Conservation (phyloP, 257 asterid genomes). For the Vinca minor region DNA sequence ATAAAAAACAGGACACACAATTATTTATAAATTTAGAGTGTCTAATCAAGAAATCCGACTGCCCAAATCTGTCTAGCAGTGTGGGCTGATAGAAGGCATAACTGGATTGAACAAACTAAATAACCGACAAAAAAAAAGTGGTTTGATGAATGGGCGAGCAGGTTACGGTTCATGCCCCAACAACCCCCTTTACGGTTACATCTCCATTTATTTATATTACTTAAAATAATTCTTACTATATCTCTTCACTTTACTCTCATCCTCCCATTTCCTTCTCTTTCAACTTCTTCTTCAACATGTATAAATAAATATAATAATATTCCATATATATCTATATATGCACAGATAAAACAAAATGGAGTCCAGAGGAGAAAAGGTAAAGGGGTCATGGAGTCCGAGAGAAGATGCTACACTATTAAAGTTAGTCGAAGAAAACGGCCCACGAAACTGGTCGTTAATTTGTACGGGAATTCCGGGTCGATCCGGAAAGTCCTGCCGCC, state of each 20-base stretch:
- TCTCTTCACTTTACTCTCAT: not conserved
- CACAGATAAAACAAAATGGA: no score
- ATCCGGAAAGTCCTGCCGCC: constrained; percentile 62
- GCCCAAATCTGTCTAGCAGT: no score
- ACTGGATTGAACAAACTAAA: constrained; percentile 30
- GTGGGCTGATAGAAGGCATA: not conserved
- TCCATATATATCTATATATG: no score
- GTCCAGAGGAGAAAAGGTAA: constrained; percentile 17
- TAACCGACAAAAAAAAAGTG: constrained; percentile 23
- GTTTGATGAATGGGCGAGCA: constrained; percentile 42
- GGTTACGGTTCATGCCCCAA: constrained; percentile 59
- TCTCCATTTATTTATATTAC: not conserved
- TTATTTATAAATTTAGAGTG: no score
- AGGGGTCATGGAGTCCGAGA: constrained; percentile 56
- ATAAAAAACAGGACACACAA: no score
- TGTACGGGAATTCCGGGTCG: constrained; percentile 53
- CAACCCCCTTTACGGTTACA: constrained; percentile 49
- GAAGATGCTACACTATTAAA: constrained; percentile 40
- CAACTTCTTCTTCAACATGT: no score
- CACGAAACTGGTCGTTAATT: constrained; percentile 59
- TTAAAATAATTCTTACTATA: not conserved
- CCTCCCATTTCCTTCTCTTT: not conserved
- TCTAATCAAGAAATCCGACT: no score
- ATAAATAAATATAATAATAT: no score
- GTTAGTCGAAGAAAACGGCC: constrained; percentile 55